Percentiles rank a stretch among this genome's conserved stretches.
Conservation (phyloP, 192 early-diverging fungal genomes). For the Gryganskiella cystojenkinii region DNA sequence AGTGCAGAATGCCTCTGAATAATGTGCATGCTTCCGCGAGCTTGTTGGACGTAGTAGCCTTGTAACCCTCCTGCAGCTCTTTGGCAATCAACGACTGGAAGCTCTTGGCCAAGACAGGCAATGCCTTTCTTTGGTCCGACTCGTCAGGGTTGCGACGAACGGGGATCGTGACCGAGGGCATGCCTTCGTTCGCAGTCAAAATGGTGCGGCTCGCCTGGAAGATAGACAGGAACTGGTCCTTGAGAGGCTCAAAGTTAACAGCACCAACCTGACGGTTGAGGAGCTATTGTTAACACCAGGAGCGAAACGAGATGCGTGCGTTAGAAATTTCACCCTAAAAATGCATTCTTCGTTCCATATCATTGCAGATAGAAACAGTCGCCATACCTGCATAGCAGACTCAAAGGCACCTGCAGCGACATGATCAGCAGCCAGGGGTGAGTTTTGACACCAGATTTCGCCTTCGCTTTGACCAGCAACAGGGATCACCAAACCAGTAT, state of each 20-base stretch:
- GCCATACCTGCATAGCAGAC: constrained; percentile 87
- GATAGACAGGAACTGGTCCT: constrained; percentile 86
- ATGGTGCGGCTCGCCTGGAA: constrained; percentile 80
- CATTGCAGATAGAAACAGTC: background rate
- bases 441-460: constrained; percentile 87
- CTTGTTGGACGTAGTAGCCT: constrained; percentile 81
- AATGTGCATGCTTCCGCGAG: constrained; percentile 81
- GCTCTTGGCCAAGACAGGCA: constrained; percentile 69
- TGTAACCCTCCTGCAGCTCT: constrained; percentile 89
- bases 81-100: constrained; percentile 65
- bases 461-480: constrained; percentile 77
- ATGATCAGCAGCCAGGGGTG: constrained; percentile 89
- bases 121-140: constrained; percentile 55
- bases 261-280: constrained; percentile 93
- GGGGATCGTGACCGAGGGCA: constrained; percentile 72
- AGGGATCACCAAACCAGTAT: constrained; percentile 56
- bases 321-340: background rate
- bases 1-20: constrained; percentile 83
- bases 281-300: constrained; percentile 56
- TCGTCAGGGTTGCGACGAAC: constrained; percentile 72
- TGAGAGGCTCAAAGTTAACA: constrained; percentile 92
- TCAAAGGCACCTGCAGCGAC: constrained; percentile 96
- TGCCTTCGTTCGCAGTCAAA: constrained; percentile 68
- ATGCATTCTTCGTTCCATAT: background rate
- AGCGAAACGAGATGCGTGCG: background rate